Conservation (phyloP, 2,329 filamentous ascomycete species). For the Aspergillus aculeatus region DNA sequence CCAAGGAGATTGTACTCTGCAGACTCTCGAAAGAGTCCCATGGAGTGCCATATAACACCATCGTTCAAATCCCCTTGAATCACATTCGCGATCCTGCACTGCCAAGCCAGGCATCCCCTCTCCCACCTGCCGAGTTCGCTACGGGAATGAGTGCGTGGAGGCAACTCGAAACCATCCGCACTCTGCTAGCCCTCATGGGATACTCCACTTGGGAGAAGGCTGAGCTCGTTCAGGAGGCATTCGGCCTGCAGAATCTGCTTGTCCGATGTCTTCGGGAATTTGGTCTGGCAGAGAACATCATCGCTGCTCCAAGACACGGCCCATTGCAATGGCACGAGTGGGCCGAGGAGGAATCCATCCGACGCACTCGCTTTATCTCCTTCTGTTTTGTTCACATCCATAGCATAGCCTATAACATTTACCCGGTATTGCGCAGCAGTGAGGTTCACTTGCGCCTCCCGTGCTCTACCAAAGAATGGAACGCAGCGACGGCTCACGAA, state of each 20-base stretch:
- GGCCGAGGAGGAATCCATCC: conserved; percentile 36
- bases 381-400: conserved; percentile 42
- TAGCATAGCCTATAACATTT: conserved; percentile 41
- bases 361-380: conserved; percentile 38
- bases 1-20: conserved; percentile 63
- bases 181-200: conserved; percentile 32
- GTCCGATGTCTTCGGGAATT: conserved; percentile 32
- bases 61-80: conserved; percentile 22
- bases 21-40: conserved; percentile 44
- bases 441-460: conserved; percentile 39
- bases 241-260: conserved; percentile 31
- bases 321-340: conserved; percentile 37
- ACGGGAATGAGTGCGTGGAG: conserved; percentile 20
- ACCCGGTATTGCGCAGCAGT: conserved; percentile 37
- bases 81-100: conserved; percentile 16
- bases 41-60: conserved; percentile 13
- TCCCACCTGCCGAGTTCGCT: conserved; percentile 13
- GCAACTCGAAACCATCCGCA: conserved; percentile 32
- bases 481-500: conserved; percentile 29
- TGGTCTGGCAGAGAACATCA: conserved; percentile 28
- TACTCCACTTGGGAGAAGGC: conserved; percentile 35
- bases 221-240: conserved; percentile 34
- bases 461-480: conserved; percentile 40
- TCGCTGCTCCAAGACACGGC: conserved; percentile 21
- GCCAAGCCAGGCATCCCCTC: conserved; percentile 10